Percentiles rank a stretch among this genome's conserved stretches.
Conservation (phyloP, 805 yeast species). For the Candida yuanshanica region DNA sequence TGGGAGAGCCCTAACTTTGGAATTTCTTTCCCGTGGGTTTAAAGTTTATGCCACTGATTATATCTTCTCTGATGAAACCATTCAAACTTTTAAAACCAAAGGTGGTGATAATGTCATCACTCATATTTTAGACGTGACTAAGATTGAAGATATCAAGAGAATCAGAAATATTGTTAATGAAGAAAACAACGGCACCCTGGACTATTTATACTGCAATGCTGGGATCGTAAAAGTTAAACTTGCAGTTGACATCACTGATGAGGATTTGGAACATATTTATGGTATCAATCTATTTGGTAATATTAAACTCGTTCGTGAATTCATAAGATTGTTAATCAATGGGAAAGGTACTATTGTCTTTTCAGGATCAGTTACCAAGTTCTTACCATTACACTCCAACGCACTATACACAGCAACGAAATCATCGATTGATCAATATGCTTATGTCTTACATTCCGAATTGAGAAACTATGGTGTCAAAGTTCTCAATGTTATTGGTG, state of each 20-base stretch:
- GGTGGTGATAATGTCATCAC: slow-evolving; percentile 3
- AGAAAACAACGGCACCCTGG: slow-evolving; percentile 28
- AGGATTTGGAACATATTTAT: slow-evolving; percentile 16
- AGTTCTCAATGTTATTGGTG: slow-evolving; percentile 37
- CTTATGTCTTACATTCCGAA: slow-evolving; percentile 31
- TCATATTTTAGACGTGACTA: slow-evolving; percentile 31
- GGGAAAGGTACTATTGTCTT: slow-evolving; percentile 35
- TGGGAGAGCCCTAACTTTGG: slow-evolving; percentile 44
- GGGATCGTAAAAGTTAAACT: slow-evolving; percentile 28
- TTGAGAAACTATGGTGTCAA: slow-evolving; percentile 35
- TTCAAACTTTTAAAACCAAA: slow-evolving; percentile 14
- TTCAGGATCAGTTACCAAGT: slow-evolving; percentile 34
- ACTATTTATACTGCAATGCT: slow-evolving; percentile 38
- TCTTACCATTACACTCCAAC: slow-evolving; percentile 33
- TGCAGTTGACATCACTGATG: slow-evolving; percentile 30
- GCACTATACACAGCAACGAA: slow-evolving; percentile 34
- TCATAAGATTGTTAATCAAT: slow-evolving; percentile 29
- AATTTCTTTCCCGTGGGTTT: slow-evolving; percentile 37
- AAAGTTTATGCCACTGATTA: slow-evolving; percentile 32
- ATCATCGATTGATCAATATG: slow-evolving; percentile 39
- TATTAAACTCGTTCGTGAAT: slow-evolving; percentile 33
- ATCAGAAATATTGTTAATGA: slow-evolving; percentile 21
- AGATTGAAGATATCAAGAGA: slow-evolving; percentile 22
- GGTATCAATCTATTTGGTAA: slow-evolving; percentile 37
- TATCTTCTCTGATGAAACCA: slow-evolving; percentile 25